phyloP scores from a whole-genome alignment of 2,329 filamentous ascomycete species.

The Colletotrichum zoysiae region DNA sequence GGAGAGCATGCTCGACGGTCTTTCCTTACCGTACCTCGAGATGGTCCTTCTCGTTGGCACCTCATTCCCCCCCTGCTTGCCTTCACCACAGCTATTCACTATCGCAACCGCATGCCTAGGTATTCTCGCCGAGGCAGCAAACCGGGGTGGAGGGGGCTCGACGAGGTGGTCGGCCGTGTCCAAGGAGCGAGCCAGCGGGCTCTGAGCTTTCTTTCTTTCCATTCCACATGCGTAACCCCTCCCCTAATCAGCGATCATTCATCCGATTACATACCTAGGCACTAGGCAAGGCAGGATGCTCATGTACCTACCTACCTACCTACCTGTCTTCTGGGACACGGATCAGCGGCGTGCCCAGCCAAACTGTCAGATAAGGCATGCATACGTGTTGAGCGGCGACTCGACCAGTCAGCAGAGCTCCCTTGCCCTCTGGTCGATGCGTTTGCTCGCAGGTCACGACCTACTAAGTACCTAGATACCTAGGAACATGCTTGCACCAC shows the following conservation, averaged over 20 bases:
- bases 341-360: conserved; percentile 27
- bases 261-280: not conserved
- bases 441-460: not conserved
- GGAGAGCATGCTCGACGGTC: not conserved
- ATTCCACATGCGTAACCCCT: not conserved
- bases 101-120: not conserved
- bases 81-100: not conserved
- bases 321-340: conserved; percentile 21
- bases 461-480: not conserved
- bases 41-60: not conserved
- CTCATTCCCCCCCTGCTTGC: not conserved
- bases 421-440: not conserved
- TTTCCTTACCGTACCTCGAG: not conserved
- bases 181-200: not conserved
- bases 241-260: not conserved
- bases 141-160: not conserved
- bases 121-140: not conserved
- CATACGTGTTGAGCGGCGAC: conserved; percentile 30
- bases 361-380: conserved; percentile 34
- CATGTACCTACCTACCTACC: too few relatives aligned
- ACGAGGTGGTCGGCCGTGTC: not conserved
- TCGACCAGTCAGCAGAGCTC: conserved; percentile 7
- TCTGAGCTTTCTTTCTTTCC: not conserved
- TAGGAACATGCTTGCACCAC: conserved; percentile 13
- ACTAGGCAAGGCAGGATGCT: too few relatives aligned